Base-by-base conservation (phyloP, 306 rosid species). In the Gastrolobium bilobum region DNA sequence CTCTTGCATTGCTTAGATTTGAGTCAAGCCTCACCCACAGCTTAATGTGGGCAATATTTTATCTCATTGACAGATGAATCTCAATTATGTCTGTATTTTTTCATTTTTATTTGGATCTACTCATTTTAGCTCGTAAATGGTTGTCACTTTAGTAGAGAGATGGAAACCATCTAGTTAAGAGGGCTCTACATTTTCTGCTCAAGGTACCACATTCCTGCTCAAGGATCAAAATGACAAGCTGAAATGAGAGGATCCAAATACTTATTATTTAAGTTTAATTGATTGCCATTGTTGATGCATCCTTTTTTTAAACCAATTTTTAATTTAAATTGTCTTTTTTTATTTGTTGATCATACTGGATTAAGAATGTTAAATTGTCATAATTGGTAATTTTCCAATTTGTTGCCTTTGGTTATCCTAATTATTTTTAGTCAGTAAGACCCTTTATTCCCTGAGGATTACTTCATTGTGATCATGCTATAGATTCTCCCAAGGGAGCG, bases 401-500 rank as follows among this genome's bases (percentile, higher is more conserved):
- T 48, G 29, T 4, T 48, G 5, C 57, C 71, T 29, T 61, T 44
- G 46, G 35, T 67, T 65, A 29, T 51, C 47, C 54, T 20, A 35
- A 7, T 44, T 15, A 44, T 57, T 48, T 76, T 0, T 59, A 9
- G 34, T 39, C 7, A 75, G 56, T 3, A 4, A 66, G 29, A 50
- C 29, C n/a, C 53, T 77, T 81, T 35, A 34, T 48, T 74, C 53
- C 70, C 14, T 51, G 82, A 43, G 3, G 47, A 47, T 83, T 30
- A 68, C 72, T 31, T 44, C 7, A 30, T 71, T 76, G 40, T 71
- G 76, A 31, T 58, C 14, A 7, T 77, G 51, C 68, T 68, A 81
- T 86, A 95, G 99, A 84, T 91, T 83, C 97, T 95, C 48, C 98
- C 99, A 4, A 88, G 99, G 86, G 99, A 95, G 81, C 84, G 81